Base-by-base conservation (phyloP, 1,284 basidiomycete species). In the Ganoderma lingzhi region DNA sequence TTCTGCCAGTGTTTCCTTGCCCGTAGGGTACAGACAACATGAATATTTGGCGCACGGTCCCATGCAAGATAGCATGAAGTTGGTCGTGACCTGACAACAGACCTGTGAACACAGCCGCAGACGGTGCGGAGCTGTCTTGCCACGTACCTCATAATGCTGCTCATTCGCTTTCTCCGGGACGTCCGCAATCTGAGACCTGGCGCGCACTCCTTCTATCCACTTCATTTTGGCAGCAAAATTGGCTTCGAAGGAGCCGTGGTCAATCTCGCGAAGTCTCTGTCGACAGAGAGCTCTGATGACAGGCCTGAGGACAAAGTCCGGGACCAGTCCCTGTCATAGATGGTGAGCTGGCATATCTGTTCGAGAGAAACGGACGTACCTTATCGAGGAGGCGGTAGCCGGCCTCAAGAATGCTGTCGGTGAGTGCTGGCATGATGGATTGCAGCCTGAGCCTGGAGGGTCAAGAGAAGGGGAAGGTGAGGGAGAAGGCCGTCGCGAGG, bases 81-180 rank as follows among this genome's bases (percentile, higher is more conserved):
- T 81, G 0, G 90, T 93, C 0, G 90, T 84, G 9, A 93, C 88
- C 89, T 90, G 69, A 8, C 14, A n/a, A 28, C 15, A 39, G 8
- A 30, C n/a, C 39, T 61, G 3, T 30, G 12, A 42, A 41, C 6
- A 41, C 17, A 23, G 2, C 23, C 41, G 6, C 23, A 19, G 10
- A 28, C 4, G 15, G 17, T 30, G 39, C 28, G 12, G 28, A 2
- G 59, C 2, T 15, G 6, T 28, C 39, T 42, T 61, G 59, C 39
- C 14, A 67, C 81, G 69, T 68, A 90, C 90, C 82, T 94, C 92
- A 77, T 94, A 94, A 76, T 94, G 92, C 78, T 94, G 92, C 74
- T 93, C 87, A 74, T 95, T 94, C 42, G 92, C 93, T 76, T 91
- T 92, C 44, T 89, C 86, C 8, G 90, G 86, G 17, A 89, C 82